Conservation (phyloP, 1,284 basidiomycete species). For the Schizophyllum commune region DNA sequence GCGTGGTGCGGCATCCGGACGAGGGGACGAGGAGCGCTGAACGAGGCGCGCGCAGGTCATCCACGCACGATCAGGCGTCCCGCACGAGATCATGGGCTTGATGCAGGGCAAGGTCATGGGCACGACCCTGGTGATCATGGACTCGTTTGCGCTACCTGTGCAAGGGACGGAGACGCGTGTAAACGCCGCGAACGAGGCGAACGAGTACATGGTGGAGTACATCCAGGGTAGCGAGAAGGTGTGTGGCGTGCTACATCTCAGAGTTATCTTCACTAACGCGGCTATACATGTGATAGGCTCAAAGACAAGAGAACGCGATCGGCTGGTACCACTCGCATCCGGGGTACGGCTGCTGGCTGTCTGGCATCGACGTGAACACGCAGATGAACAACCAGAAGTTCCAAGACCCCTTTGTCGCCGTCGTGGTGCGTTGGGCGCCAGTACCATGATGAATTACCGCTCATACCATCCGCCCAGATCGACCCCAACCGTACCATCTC, state of each 20-base stretch:
- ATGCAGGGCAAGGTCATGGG: constrained; percentile 96
- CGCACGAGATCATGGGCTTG: constrained; percentile 98
- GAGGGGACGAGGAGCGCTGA: not conserved
- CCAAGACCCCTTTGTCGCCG: constrained; percentile 95
- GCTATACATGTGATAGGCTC: not conserved
- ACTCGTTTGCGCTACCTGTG: constrained; percentile 94
- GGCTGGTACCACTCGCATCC: constrained; percentile 99
- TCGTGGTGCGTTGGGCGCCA: constrained; percentile 64
- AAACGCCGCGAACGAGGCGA: constrained; percentile 92
- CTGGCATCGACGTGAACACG: constrained; percentile 94
- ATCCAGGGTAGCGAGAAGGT: constrained; percentile 75
- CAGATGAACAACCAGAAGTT: constrained; percentile 93
- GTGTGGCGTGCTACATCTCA: constrained; percentile 12
- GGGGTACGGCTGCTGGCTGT: constrained; percentile 96
- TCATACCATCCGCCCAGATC: constrained; percentile 46
- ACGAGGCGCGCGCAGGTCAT: constrained; percentile 60
- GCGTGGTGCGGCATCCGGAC: constrained; percentile 6
- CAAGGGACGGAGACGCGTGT: constrained; percentile 99
- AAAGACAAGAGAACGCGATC: constrained; percentile 85
- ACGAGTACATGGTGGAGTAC: constrained; percentile 98
- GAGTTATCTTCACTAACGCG: not conserved
- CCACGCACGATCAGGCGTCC: constrained; percentile 94
- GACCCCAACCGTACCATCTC: constrained; percentile 98
- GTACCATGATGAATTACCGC: not conserved
- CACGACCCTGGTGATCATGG: constrained; percentile 74